Percentiles rank a stretch among this genome's conserved stretches.
Conservation (phyloP, 2,329 filamentous ascomycete species). For the Hymenoscyphus infarciens region DNA sequence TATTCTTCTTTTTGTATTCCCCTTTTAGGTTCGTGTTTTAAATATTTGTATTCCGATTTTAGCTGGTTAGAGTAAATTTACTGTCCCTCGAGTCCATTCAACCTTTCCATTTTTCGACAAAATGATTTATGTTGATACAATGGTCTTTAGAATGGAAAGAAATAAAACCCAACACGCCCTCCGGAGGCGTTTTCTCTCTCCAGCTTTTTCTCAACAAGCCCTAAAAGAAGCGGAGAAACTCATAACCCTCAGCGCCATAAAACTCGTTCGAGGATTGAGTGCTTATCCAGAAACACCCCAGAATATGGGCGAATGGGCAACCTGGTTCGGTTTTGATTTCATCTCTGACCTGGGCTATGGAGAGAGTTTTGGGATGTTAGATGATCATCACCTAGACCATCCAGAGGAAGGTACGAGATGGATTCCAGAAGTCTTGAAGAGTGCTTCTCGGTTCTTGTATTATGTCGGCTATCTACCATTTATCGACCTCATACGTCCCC, state of each 20-base stretch:
- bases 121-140: neutral
- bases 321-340: constrained; percentile 39
- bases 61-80: no score
- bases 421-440: constrained; percentile 17
- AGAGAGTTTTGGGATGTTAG: constrained; percentile 38
- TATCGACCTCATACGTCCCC: constrained; percentile 15
- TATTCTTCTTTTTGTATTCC: neutral
- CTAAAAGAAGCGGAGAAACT: constrained; percentile 34
- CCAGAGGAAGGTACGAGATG: constrained; percentile 8
- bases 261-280: constrained; percentile 10
- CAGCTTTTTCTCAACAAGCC: constrained; percentile 34
- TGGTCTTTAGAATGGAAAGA: constrained; percentile 12
- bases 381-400: constrained; percentile 6
- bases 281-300: constrained; percentile 12
- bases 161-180: constrained; percentile 16
- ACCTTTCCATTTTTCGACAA: no score
- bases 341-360: constrained; percentile 44
- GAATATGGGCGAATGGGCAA: constrained; percentile 36
- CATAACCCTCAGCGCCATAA: constrained; percentile 14
- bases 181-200: constrained; percentile 25
- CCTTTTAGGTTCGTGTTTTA: no score
- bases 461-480: constrained; percentile 6
- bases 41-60: no score
- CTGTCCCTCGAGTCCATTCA: no score
- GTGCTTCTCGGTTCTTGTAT: constrained; percentile 17